Conservation (phyloP, 75 land plant genomes). For the Selaginella tamariscina region DNA sequence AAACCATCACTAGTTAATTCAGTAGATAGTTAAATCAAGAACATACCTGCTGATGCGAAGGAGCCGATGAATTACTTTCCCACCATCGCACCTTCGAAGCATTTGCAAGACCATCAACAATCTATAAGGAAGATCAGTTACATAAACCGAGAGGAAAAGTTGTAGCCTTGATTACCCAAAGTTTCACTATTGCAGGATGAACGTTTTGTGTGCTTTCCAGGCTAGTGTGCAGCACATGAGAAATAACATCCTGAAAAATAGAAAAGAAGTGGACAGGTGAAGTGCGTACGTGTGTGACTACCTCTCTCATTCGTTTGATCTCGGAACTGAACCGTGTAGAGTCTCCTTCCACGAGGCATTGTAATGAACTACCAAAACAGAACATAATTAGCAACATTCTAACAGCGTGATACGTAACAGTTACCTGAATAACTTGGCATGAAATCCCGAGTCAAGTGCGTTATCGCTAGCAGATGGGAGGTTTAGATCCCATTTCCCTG, state of each 20-base stretch:
- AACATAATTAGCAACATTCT: not conserved
- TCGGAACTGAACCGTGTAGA: slow-evolving; percentile 32
- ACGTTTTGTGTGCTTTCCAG: slow-evolving; percentile 79
- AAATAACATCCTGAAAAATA: slow-evolving; percentile 46
- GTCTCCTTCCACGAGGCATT: slow-evolving; percentile 74
- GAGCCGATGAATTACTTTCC: too few species aligned
- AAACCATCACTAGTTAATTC: too few species aligned
- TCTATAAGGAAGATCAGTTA: slow-evolving; percentile 27
- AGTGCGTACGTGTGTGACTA: slow-evolving; percentile 8
- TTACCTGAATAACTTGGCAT: slow-evolving; percentile 80
- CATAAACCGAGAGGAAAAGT: not conserved
- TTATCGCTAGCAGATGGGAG: not conserved
- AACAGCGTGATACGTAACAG: too few species aligned
- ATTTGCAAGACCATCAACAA: slow-evolving; percentile 55
- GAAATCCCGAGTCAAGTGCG: slow-evolving; percentile 23
- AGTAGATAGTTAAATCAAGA: too few species aligned
- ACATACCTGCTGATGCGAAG: too few species aligned
- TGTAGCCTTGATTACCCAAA: too few species aligned
- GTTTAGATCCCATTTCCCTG: slow-evolving; percentile 85
- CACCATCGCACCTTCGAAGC: slow-evolving; percentile 84
- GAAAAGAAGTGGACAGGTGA: not conserved
- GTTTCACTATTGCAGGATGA: slow-evolving; percentile 56
- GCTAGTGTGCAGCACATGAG: slow-evolving; percentile 50
- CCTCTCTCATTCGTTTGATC: slow-evolving; percentile 64
- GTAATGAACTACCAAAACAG: slow-evolving; percentile 44